Conservation (phyloP, 768 basidiomycete species). For the Leccinum incarnatum region DNA sequence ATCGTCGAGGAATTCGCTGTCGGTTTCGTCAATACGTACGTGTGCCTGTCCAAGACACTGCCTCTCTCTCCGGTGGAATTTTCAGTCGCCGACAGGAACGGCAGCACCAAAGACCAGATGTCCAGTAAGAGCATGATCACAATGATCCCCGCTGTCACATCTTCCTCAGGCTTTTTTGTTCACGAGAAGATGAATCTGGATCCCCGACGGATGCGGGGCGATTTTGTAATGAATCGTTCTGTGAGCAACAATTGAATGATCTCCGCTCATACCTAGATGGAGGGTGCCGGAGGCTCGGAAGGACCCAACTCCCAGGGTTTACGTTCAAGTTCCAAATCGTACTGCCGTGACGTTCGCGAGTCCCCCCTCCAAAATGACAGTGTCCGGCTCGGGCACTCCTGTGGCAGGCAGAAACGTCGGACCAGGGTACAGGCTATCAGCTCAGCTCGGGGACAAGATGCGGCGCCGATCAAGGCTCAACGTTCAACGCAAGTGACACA, state of each 20-base stretch:
- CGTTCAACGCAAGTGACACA: not conserved
- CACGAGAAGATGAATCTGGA: not conserved
- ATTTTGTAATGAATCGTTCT: not conserved
- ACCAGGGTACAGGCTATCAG: not conserved
- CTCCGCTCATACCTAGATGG: not conserved
- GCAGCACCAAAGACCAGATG: not conserved
- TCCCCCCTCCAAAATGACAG: not conserved
- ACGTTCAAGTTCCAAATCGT: not conserved
- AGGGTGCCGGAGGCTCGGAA: not conserved
- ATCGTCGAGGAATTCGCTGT: not conserved
- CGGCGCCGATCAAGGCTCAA: not conserved
- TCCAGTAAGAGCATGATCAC: not conserved
- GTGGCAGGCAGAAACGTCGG: not conserved
- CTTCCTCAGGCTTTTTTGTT: not conserved
- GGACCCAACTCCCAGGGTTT: not conserved
- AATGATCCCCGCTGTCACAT: not conserved
- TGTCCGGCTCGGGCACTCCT: not conserved
- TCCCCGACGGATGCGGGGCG: slow-evolving; percentile 1
- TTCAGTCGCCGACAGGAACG: slow-evolving; percentile 12
- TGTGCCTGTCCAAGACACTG: not conserved
- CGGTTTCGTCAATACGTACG: not conserved
- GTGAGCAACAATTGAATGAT: not conserved
- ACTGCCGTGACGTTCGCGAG: not conserved
- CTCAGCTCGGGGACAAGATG: not conserved
- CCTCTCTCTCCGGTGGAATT: slow-evolving; percentile 1